Base-by-base conservation (phyloP, 2,329 filamentous ascomycete genomes). In the Microsporum canis region DNA sequence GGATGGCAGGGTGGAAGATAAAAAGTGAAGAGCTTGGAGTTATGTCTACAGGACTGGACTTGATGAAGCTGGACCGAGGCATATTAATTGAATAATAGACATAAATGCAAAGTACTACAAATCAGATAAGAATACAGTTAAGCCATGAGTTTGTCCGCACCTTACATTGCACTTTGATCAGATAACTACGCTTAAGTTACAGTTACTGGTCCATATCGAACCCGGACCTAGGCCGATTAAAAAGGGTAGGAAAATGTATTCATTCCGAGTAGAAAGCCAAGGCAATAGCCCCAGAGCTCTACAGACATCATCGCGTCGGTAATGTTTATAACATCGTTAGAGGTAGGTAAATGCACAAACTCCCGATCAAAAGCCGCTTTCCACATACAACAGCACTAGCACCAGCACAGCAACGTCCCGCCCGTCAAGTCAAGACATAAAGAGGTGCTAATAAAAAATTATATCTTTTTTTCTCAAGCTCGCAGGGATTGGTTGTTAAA, bases 241-340 rank as follows among this genome's bases (percentile, higher is more conserved):
- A 36, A 55, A 34, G 51, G 51, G 51, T 55, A 55, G 51, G 51
- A 57, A 57, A 41, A 41, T 68, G 66, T 49, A 59, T 62, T 63
- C 68, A 70, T 73, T 72, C 68, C 71, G 67, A 71, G 71, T 68
- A 68, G 67, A 70, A 71, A 67, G 51, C 61, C 53, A 59, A 60
- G 68, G 69, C 66, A 69, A 70, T 55, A 36, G n/a, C 51, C 68
- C 71, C 68, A 72, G 71, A 72, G 71, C 68, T 72, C 70, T 72
- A 72, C 70, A 73, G 70, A 71, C 69, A 72, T 71, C 67, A 68
- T 69, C 67, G 69, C 63, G 61, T 61, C 49, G 60, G 61, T 57
- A 57, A 60, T 63, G 63, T 57, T 71, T 68, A 70, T 63, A 64
- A 71, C 65, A 69, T 65, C 49, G 36, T 58, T 27, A 58, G 7